These are phyloP conservation scores for Candida methanosorbosa DNA, from an alignment of 805 yeast genomes.

Conservation along the genomic window DNA sequence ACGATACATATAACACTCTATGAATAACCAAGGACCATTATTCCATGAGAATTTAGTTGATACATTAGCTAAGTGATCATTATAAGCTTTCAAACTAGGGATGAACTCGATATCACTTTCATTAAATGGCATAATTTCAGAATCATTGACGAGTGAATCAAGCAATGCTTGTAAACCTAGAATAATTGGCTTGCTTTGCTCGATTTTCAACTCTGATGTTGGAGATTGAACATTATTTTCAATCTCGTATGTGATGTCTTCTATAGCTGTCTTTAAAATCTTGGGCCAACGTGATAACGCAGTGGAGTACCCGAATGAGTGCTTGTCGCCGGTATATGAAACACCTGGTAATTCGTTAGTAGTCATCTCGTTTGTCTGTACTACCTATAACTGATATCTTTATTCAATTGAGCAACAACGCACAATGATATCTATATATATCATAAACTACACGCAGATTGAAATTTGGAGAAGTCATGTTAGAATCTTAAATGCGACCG, in stretches of 20 bases:
- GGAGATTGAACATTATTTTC: constrained; percentile 1
- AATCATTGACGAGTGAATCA: constrained; percentile 34
- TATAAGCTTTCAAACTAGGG: constrained; percentile 46
- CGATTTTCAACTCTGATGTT: constrained; percentile 12
- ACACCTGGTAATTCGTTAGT: constrained; percentile 31
- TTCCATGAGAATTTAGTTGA: constrained; percentile 51
- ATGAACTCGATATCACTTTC: constrained; percentile 27
- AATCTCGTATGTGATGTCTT: constrained; percentile 36
- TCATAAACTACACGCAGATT: no score
- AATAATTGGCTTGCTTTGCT: constrained; percentile 41
- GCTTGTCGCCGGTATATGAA: constrained; percentile 58
- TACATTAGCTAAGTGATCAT: constrained; percentile 37
- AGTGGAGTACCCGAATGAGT: constrained; percentile 78
- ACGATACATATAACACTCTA: constrained; percentile 83
- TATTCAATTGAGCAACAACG: no score
- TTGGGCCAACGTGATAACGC: constrained; percentile 82
- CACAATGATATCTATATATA: no score
- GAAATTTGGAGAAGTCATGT: no score
- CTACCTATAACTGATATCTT: no score
- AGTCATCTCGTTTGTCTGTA: no score
- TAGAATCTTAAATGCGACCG: no score
- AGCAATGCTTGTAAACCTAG: constrained; percentile 33
- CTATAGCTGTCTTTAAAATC: constrained; percentile 59
- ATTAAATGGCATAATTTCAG: constrained; percentile 33
- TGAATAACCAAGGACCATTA: constrained; percentile 82